Base-by-base conservation (phyloP, 2,329 filamentous ascomycete genomes). In the Penicillium sp. region DNA sequence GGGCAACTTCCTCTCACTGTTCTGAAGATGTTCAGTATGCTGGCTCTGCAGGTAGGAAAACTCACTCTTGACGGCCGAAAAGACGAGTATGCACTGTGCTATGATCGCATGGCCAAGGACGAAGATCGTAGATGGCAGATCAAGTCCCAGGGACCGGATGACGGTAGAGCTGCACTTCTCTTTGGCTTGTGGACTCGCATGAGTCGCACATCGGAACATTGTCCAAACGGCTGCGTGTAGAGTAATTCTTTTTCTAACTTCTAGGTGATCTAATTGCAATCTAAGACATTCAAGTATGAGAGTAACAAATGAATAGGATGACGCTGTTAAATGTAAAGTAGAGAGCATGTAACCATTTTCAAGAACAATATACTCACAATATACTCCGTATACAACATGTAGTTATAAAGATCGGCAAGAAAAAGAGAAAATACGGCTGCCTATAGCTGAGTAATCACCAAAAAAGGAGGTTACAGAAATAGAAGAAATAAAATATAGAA, bases 361-460 rank as follows among this genome's bases (percentile, higher is more conserved):
- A 30, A 30, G 2, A 30, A 30, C 10, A 9, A 10, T 30, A 30
- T 30, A 1, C 8, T 30, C n/a, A n/a, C n/a, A n/a, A n/a, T n/a
- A n/a, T n/a, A n/a, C n/a, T n/a, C n/a, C n/a, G n/a, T n/a, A n/a
- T n/a, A n/a, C n/a, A n/a, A n/a, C 28, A 8, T 38, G 12, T 22
- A 22, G 10, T 5, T 14, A 44, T 44, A 5, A 31, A 42, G 38
- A 44, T 28, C 38, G 31, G 33, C 40, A 11, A 31, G 30, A 31
- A 31, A 44, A 25, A 43, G 22, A 11, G 9, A 17, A 48, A 54
- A 64, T 57, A 46, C 41, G 61, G 61, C 58, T 64, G 61, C 61
- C 61, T 64, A 45, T 47, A 59, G 61, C 61, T 64, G 61, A 64
- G 60, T 62, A 64, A 64, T 62, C 51, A 19, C 9, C 4, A 36